These are phyloP conservation scores for Phellopilus nigrolimitatus DNA, from an alignment of 1,284 basidiomycete species.

Conservation along the genomic window DNA sequence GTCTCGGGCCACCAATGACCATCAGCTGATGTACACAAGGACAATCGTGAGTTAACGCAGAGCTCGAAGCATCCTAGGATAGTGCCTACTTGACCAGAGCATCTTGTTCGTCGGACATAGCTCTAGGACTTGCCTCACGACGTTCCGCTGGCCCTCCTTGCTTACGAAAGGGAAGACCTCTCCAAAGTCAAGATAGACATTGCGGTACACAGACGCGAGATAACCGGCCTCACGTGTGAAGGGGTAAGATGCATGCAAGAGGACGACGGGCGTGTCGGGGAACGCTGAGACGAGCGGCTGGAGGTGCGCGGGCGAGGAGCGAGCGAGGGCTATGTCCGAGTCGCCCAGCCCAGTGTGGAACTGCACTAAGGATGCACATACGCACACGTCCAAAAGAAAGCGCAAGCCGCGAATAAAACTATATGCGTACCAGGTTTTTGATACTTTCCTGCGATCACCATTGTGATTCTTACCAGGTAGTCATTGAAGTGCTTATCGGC, in stretches of 20 bases:
- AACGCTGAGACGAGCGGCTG: slow-evolving; percentile 63
- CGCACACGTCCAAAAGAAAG: neutral
- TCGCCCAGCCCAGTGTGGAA: slow-evolving; percentile 80
- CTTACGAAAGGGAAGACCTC: slow-evolving; percentile 72
- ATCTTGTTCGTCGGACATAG: slow-evolving; percentile 71
- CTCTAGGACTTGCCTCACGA: slow-evolving; percentile 62
- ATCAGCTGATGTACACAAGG: slow-evolving; percentile 45
- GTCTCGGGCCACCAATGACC: slow-evolving; percentile 77
- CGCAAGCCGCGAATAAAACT: slow-evolving; percentile 2
- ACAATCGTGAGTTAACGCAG: neutral
- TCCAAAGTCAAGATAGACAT: slow-evolving; percentile 75
- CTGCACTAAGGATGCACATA: slow-evolving; percentile 49
- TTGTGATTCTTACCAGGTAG: slow-evolving; percentile 49
- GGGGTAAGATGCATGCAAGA: slow-evolving; percentile 71
- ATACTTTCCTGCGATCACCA: slow-evolving; percentile 46
- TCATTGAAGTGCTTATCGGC: slow-evolving; percentile 62
- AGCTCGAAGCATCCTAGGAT: slow-evolving; percentile 5
- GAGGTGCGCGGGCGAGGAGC: slow-evolving; percentile 58
- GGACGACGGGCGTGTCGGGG: slow-evolving; percentile 54
- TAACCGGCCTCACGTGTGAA: slow-evolving; percentile 73
- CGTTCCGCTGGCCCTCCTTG: slow-evolving; percentile 51
- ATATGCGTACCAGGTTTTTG: slow-evolving; percentile 50
- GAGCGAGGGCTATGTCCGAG: slow-evolving; percentile 55
- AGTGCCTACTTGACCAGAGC: slow-evolving; percentile 72
- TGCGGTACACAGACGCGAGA: slow-evolving; percentile 60